Conservation (phyloP, 2,329 filamentous ascomycete genomes). For the Bipolaris zeicola region DNA sequence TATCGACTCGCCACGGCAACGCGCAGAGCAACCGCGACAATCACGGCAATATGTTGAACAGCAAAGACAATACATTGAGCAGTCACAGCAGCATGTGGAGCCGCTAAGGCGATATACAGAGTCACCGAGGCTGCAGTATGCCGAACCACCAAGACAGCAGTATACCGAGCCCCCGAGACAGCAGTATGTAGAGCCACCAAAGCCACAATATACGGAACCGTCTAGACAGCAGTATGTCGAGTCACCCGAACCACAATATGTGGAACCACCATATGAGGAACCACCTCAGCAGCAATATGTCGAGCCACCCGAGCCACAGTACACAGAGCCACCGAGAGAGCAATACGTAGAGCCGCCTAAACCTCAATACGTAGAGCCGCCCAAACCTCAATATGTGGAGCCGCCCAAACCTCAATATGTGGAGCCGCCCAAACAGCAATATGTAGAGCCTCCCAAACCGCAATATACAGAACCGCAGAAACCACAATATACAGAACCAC, state of each 20-base stretch:
- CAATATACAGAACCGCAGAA: not conserved
- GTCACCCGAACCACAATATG: not conserved
- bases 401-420: not conserved
- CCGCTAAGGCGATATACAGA: conserved; percentile 8
- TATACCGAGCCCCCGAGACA: conserved; percentile 3
- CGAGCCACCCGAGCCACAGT: not conserved
- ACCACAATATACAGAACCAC: conserved; percentile 4
- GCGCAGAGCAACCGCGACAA: not conserved
- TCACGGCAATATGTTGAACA: conserved; percentile 7
- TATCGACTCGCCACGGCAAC: conserved; percentile 3
- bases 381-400: not conserved
- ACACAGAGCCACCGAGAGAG: not conserved
- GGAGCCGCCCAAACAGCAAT: not conserved
- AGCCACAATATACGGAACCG: not conserved
- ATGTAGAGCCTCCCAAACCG: not conserved
- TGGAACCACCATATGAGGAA: not conserved
- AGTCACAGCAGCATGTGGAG: conserved; percentile 8
- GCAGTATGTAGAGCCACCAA: not conserved
- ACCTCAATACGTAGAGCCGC: not conserved
- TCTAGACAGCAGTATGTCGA: not conserved
- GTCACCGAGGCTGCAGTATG: conserved; percentile 4
- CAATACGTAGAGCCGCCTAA: not conserved
- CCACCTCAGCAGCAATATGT: not conserved
- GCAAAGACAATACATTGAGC: conserved; percentile 8
- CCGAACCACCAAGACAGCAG: conserved; percentile 7